Conservation (phyloP, 768 basidiomycete genomes). For the button mushroom (Agaricus bisporus) region DNA sequence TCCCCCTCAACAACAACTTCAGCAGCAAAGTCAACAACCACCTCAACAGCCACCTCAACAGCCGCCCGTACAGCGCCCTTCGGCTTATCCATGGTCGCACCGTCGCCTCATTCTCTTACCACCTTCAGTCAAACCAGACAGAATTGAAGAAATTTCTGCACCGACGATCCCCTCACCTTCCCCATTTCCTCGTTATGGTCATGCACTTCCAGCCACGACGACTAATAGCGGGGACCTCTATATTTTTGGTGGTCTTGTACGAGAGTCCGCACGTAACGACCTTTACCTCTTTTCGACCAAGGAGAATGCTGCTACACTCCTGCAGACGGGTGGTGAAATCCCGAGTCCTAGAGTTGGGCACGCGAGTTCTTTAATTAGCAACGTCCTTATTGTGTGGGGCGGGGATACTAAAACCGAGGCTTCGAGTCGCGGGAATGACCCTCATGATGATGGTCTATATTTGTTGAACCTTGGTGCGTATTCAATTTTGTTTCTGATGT, state of each 20-base stretch:
- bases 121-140: constrained; percentile 54
- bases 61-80: constrained; percentile 27
- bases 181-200: constrained; percentile 96
- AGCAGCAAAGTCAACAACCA: constrained; percentile 18
- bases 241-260: constrained; percentile 94
- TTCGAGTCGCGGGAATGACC: constrained; percentile 50
- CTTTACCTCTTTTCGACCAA: constrained; percentile 84
- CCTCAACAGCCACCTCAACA: constrained; percentile 27
- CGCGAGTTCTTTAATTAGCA: constrained; percentile 91
- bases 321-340: constrained; percentile 85
- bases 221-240: constrained; percentile 86
- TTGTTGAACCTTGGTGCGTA: constrained; percentile 88
- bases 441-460: constrained; percentile 89
- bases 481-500: constrained; percentile 4
- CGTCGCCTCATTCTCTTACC: constrained; percentile 67
- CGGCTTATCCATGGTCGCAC: constrained; percentile 80
- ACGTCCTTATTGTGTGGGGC: constrained; percentile 96
- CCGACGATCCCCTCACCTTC: constrained; percentile 70
- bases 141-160: constrained; percentile 40
- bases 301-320: constrained; percentile 70
- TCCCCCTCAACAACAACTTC: constrained; percentile 18
- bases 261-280: constrained; percentile 86
- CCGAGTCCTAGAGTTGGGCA: constrained; percentile 94
- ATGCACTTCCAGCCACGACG: constrained; percentile 78
- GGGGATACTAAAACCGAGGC: constrained; percentile 88